These are phyloP conservation scores for Colletotrichum simmondsii DNA, from an alignment of 2,329 filamentous ascomycete species.

Conservation along the genomic window DNA sequence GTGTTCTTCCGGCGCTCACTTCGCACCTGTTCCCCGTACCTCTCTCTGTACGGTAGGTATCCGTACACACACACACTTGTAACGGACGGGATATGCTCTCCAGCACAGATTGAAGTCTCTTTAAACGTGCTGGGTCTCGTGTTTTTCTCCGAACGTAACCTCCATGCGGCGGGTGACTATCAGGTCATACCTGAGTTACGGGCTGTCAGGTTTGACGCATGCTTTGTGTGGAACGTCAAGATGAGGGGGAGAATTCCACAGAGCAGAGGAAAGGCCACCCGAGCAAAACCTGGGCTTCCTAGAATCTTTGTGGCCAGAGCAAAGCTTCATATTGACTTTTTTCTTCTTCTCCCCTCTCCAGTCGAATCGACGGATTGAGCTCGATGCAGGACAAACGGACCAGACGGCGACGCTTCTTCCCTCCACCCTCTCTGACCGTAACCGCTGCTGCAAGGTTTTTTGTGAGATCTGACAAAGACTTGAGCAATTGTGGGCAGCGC, in stretches of 20 bases:
- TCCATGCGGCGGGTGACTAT: background rate
- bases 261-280: too few species aligned
- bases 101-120: background rate
- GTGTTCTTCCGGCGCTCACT: background rate
- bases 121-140: slow-evolving; percentile 2
- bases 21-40: background rate
- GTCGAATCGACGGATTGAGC: background rate
- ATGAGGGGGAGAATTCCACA: background rate
- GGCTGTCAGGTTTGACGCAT: background rate
- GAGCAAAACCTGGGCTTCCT: background rate
- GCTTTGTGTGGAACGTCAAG: background rate
- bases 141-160: slow-evolving; percentile 19
- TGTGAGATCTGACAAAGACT: slow-evolving; percentile 34
- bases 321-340: background rate
- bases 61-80: background rate
- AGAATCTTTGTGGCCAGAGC: background rate
- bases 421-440: slow-evolving; percentile 6
- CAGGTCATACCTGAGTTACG: background rate
- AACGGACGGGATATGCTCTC: background rate
- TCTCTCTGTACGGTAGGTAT: too few species aligned
- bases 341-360: background rate
- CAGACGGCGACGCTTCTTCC: background rate
- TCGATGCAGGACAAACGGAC: background rate
- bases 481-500: background rate
- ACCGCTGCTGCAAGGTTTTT: slow-evolving; percentile 8